Evolutionary conservation across 1,284 basidiomycete species (phyloP), one percentile per base, ranked within the genome.

Genomic region (Vanrija sp.): DNA sequence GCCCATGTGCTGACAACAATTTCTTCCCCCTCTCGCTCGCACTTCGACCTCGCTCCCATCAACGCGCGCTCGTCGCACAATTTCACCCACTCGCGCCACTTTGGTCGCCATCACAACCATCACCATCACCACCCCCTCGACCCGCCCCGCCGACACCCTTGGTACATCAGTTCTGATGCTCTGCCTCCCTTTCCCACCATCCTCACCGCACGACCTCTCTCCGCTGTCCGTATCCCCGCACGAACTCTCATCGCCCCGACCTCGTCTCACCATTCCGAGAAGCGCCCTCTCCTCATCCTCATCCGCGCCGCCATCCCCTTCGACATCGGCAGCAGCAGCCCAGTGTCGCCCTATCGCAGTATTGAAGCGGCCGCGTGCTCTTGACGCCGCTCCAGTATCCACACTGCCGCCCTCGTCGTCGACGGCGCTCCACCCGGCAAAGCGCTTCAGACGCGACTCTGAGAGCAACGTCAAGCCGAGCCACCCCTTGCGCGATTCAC

Each of bases 121-220:
- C 49, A 37, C 23, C 31, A 9, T 19, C 20, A n/a, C 36, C 49
- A 38, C 35, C 24, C 16, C 45, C 14, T 22, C 12, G 37, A 31
- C 12, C 12, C 31, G 12, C 31, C 31, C 31, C 31, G 31, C 8
- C 31, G 31, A 31, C 31, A 9, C 31, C 31, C 10, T 31, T 31
- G 31, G 9, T 31, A 31, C 31, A 31, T 31, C 31, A 48, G 51
- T 36, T 44, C 51, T 53, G 31, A 53, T 53, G 51, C 51, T 53
- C 36, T 45, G 51, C 36, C 39, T 39, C 16, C 31, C 46, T 18
- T 22, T 46, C 23, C 27, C 37, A 6, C 20, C 46, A 18, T 12
- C 41, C 23, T 53, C 46, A 8, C 46, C 45, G 8, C 31, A 31
- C 51, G 51, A 53, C 39, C 41, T 53, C 19, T 41, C 45, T 19